phyloP scores from a whole-genome alignment of 768 basidiomycete genomes.

The Auriscalpium orientale region DNA sequence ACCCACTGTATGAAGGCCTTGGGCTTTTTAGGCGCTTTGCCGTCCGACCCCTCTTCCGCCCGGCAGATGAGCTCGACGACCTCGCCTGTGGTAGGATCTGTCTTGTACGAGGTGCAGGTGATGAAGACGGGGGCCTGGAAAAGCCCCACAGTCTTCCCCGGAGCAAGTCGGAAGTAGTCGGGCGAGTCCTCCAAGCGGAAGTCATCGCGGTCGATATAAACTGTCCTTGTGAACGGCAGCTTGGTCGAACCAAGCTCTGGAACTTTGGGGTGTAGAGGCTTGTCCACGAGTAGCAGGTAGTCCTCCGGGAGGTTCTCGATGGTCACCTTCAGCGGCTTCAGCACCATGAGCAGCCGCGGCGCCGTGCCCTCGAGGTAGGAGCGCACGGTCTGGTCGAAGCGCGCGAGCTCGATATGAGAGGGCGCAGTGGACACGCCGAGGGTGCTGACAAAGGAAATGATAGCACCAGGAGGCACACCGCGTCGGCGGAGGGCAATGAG shows the following conservation, averaged over 20 bases:
- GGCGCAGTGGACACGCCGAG: conserved; percentile 88
- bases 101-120: conserved; percentile 85
- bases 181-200: conserved; percentile 87
- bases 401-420: conserved; percentile 76
- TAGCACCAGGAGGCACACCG: conserved; percentile 94
- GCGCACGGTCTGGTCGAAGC: conserved; percentile 87
- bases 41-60: conserved; percentile 56
- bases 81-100: conserved; percentile 60
- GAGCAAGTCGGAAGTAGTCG: conserved; percentile 96
- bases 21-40: conserved; percentile 57
- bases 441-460: conserved; percentile 85
- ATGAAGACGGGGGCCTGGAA: conserved; percentile 91
- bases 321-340: conserved; percentile 83
- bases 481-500: conserved; percentile 92
- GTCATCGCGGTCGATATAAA: conserved; percentile 92
- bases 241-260: conserved; percentile 75
- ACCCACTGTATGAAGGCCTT: conserved; percentile 98
- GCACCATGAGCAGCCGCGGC: conserved; percentile 85
- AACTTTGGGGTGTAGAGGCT: conserved; percentile 90
- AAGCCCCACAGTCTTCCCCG: conserved; percentile 94
- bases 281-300: conserved; percentile 75
- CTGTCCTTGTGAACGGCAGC: conserved; percentile 78
- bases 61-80: conserved; percentile 75
- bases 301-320: conserved; percentile 89
- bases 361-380: conserved; percentile 85